Evolutionary conservation across 2,329 filamentous ascomycete genomes (phyloP).

Genomic region (Claviceps sorghi): DNA sequence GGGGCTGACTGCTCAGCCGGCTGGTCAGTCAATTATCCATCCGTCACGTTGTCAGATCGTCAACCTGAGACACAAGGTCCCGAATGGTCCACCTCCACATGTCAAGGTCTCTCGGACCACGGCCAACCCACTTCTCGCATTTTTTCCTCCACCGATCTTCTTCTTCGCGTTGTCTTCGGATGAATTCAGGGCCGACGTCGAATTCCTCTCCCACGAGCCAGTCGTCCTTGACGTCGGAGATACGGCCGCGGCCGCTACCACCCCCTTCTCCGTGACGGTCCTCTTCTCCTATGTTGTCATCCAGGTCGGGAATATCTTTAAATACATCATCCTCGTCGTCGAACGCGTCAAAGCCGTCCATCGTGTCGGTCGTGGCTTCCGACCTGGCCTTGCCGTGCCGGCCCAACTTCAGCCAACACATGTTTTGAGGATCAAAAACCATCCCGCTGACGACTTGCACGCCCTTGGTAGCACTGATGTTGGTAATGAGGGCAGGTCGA

Average conservation of each 20-base stretch:
- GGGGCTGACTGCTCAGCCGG: background rate
- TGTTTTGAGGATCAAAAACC: slow-evolving; percentile 92
- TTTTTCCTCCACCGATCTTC: slow-evolving; percentile 83
- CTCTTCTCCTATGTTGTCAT: slow-evolving; percentile 45
- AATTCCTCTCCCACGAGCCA: slow-evolving; percentile 93
- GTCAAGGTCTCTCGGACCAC: slow-evolving; percentile 39
- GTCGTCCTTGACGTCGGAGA: slow-evolving; percentile 54
- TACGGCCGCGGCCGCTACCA: slow-evolving; percentile 24
- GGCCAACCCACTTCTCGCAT: slow-evolving; percentile 69
- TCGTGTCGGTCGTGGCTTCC: slow-evolving; percentile 36
- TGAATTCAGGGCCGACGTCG: slow-evolving; percentile 89
- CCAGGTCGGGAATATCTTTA: slow-evolving; percentile 83
- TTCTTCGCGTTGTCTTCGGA: slow-evolving; percentile 76
- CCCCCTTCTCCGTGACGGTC: slow-evolving; percentile 28
- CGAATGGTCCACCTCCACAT: slow-evolving; percentile 68
- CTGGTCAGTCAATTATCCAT: background rate
- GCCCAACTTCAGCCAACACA: slow-evolving; percentile 88
- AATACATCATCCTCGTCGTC: slow-evolving; percentile 80
- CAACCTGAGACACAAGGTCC: slow-evolving; percentile 37
- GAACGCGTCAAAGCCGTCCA: slow-evolving; percentile 52
- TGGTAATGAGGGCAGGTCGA: slow-evolving; percentile 72
- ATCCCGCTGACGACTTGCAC: slow-evolving; percentile 94
- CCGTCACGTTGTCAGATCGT: slow-evolving; percentile 14
- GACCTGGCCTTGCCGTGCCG: slow-evolving; percentile 30
- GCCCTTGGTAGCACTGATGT: slow-evolving; percentile 70